Conservation (phyloP, 192 early-diverging fungal genomes). For the Backusella tuberculispora region DNA sequence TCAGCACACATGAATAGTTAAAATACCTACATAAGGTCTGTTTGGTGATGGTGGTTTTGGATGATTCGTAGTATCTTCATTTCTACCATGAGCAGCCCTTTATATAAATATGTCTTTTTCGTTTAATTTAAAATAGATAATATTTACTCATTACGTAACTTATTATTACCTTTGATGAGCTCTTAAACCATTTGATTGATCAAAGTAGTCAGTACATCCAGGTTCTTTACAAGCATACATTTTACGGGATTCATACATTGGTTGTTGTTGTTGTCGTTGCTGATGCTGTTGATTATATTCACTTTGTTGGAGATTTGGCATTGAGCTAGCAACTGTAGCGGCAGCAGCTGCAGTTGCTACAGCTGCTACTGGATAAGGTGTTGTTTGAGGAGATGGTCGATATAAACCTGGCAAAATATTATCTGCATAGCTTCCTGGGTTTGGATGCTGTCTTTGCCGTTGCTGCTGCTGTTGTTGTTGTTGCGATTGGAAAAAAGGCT, state of each 20-base stretch:
- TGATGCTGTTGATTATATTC: neutral
- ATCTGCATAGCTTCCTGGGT: too few relatives aligned
- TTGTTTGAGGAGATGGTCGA: neutral
- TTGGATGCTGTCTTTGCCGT: neutral
- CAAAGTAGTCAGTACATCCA: constrained; percentile 19
- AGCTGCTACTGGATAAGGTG: too few relatives aligned
- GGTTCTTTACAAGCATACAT: constrained; percentile 20
- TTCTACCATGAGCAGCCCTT: constrained; percentile 1
- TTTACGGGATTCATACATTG: constrained; percentile 1
- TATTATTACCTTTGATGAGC: constrained; percentile 15
- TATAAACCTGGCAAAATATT: neutral
- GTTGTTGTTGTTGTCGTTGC: neutral
- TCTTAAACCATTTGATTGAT: neutral
- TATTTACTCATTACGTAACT: neutral
- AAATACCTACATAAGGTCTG: constrained; percentile 10
- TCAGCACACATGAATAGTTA: neutral
- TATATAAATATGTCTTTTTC: neutral
- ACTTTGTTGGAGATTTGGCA: neutral
- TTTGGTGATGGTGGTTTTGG: neutral
- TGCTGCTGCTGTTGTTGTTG: neutral
- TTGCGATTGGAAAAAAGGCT: neutral
- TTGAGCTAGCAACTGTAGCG: neutral
- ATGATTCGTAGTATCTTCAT: neutral
- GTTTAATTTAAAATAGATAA: neutral
- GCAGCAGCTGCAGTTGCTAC: too few relatives aligned